Evolutionary conservation across 129 eudicot genomes (phyloP).

Genomic region (Logfia minima): DNA sequence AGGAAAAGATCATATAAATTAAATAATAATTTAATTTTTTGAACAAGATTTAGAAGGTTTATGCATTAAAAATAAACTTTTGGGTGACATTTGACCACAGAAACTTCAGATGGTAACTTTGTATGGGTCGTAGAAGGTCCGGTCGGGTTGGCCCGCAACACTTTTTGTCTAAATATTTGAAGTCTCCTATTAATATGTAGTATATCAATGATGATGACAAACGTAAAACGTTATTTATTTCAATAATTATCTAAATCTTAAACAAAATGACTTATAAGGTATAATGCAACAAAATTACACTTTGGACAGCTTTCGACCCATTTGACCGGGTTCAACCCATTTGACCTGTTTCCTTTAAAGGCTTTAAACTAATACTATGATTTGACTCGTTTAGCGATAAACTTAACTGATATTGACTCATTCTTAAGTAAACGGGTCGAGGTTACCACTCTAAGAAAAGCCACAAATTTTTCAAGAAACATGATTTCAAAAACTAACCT

Average conservation of each 20-base stretch:
- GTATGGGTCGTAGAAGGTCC: not conserved
- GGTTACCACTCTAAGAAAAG: not conserved
- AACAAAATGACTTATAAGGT: not conserved
- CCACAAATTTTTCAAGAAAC: not conserved
- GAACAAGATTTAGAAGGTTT: not conserved
- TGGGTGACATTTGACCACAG: not conserved
- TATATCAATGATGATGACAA: not conserved
- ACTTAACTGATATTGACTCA: not conserved
- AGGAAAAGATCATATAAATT: not conserved
- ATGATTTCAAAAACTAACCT: conserved; percentile 46
- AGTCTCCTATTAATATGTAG: not conserved
- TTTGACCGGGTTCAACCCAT: not conserved
- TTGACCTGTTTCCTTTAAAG: not conserved
- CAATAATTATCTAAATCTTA: not conserved
- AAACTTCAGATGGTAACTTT: not conserved
- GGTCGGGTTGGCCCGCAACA: not conserved
- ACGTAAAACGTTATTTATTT: not conserved
- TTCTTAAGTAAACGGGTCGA: not conserved
- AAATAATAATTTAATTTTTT: not conserved
- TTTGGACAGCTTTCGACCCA: not conserved
- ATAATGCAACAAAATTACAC: not conserved
- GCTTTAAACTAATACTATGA: not conserved
- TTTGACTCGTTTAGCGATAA: not conserved
- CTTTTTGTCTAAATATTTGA: not conserved
- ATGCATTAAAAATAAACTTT: not conserved